Evolutionary conservation across 2,329 filamentous ascomycete genomes (phyloP).

Genomic region (Botrytis sinoallii): DNA sequence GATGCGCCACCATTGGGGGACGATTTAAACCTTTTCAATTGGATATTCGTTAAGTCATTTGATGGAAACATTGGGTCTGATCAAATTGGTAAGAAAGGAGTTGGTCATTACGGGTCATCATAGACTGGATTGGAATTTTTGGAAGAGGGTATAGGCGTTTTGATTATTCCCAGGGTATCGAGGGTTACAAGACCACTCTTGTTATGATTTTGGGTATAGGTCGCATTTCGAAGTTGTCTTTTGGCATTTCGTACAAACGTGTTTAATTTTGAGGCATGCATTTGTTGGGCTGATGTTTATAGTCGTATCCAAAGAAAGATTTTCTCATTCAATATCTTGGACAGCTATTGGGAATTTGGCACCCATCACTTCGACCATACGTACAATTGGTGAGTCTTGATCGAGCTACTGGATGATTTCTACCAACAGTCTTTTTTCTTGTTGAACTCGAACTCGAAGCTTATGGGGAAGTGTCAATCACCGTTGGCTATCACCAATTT

Average conservation of each 20-base stretch:
- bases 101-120: slow-evolving; percentile 3
- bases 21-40: slow-evolving; percentile 83
- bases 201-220: slow-evolving; percentile 17
- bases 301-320: slow-evolving; percentile 11
- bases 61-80: background rate
- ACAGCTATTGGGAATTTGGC: background rate
- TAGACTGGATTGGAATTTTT: slow-evolving; percentile 15
- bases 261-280: slow-evolving; percentile 1
- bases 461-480: background rate
- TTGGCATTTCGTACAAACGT: background rate
- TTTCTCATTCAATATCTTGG: background rate
- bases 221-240: slow-evolving; percentile 2
- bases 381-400: background rate
- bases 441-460: background rate
- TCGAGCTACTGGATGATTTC: background rate
- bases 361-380: background rate
- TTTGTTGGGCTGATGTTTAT: slow-evolving; percentile 21
- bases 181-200: slow-evolving; percentile 11
- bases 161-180: slow-evolving; percentile 13
- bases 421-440: background rate
- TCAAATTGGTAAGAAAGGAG: slow-evolving; percentile 10
- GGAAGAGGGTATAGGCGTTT: slow-evolving; percentile 10
- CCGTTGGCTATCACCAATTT: too few relatives aligned
- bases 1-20: slow-evolving; percentile 74
- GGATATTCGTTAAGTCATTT: slow-evolving; percentile 60